These are phyloP conservation scores for Prunus mume DNA, from an alignment of 306 rosid genomes.

Conservation along the genomic window DNA sequence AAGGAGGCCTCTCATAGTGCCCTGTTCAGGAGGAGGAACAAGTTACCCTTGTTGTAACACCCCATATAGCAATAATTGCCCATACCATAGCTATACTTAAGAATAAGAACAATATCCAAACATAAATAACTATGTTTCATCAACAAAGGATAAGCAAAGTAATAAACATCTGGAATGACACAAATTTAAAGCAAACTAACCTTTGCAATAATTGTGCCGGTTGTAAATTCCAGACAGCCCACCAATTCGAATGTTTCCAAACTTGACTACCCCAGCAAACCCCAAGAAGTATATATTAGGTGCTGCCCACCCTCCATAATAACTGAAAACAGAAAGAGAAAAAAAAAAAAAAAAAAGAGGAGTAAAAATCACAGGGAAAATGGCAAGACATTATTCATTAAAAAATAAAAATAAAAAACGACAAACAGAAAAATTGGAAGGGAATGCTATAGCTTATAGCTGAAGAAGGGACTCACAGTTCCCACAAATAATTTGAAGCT, in stretches of 20 bases:
- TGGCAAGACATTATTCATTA: background rate
- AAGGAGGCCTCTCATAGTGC: constrained; percentile 94
- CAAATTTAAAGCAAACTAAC: constrained; percentile 36
- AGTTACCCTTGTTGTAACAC: background rate
- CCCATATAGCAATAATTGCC: background rate
- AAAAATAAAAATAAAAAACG: background rate
- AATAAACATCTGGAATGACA: background rate
- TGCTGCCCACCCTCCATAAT: constrained; percentile 97
- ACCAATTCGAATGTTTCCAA: constrained; percentile 86
- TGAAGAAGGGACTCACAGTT: constrained; percentile 60
- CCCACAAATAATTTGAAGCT: constrained; percentile 93
- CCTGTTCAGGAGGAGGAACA: constrained; percentile 46
- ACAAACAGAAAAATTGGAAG: background rate
- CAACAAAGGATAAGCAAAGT: background rate
- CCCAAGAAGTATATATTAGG: constrained; percentile 93
- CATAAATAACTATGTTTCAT: background rate
- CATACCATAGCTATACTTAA: background rate
- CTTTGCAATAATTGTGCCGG: constrained; percentile 55
- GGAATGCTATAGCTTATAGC: background rate
- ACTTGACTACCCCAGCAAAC: constrained; percentile 82
- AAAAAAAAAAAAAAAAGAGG: background rate
- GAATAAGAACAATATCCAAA: background rate
- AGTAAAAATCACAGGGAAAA: background rate
- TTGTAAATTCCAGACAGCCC: constrained; percentile 96
- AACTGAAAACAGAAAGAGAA: constrained; percentile 50